Conservation (phyloP, 1,284 basidiomycete species). For the Rhodotorula sp. region DNA sequence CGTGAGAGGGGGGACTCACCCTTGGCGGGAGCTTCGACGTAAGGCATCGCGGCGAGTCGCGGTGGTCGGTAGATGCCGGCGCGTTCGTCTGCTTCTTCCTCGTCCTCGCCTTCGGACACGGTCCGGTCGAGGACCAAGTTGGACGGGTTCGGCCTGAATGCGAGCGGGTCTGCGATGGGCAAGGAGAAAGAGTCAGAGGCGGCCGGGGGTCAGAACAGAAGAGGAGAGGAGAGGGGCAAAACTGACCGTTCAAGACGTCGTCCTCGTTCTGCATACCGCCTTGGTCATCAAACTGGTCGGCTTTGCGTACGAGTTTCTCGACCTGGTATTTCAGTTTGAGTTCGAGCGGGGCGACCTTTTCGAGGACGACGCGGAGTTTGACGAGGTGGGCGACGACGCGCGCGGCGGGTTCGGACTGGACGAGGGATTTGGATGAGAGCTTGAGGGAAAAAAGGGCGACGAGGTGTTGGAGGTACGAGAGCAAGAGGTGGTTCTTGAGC, state of each 20-base stretch:
- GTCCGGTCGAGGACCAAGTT: conserved; percentile 39
- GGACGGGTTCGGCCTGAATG: conserved; percentile 81
- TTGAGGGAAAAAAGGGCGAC: conserved; percentile 70
- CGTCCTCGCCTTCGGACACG: conserved; percentile 46
- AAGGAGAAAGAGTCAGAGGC: background rate
- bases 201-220: background rate
- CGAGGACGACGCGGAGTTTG: conserved; percentile 69
- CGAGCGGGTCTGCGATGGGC: conserved; percentile 66
- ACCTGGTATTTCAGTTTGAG: conserved; percentile 89
- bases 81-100: conserved; percentile 46
- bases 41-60: conserved; percentile 86
- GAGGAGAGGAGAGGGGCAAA: too few relatives aligned
- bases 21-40: conserved; percentile 63
- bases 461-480: conserved; percentile 85
- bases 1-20: conserved; percentile 19
- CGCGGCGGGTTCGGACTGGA: conserved; percentile 46
- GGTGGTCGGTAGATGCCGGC: conserved; percentile 84
- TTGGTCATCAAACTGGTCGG: conserved; percentile 58
- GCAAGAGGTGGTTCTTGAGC: conserved; percentile 78
- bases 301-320: conserved; percentile 80
- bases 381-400: conserved; percentile 60
- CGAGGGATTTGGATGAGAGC: conserved; percentile 62
- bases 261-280: conserved; percentile 54
- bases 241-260: conserved; percentile 63
- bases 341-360: conserved; percentile 77